Conservation (phyloP, 2,329 filamentous ascomycete species). For the Epichloe glyceriae region DNA sequence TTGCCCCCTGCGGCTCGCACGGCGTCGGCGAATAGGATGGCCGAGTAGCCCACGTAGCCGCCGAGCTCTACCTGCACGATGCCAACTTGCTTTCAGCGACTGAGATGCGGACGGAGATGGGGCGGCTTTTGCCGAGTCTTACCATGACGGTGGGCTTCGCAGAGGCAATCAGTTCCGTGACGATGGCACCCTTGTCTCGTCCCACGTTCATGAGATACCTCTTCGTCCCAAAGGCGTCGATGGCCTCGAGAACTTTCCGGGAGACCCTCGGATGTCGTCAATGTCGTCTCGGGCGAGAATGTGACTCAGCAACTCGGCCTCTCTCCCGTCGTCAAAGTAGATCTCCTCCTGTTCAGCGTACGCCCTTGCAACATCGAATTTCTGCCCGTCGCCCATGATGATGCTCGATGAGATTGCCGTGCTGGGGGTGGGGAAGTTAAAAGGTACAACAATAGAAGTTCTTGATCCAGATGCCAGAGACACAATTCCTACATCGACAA, state of each 20-base stretch:
- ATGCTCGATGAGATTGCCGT: too few species aligned
- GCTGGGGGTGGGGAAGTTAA: too few species aligned
- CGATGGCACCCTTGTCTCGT: slow-evolving; percentile 58
- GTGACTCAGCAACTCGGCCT: slow-evolving; percentile 59
- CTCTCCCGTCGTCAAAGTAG: slow-evolving; percentile 56
- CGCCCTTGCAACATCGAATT: slow-evolving; percentile 25
- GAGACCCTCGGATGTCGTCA: slow-evolving; percentile 50
- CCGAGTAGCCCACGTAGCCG: slow-evolving; percentile 72
- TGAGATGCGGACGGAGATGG: neutral
- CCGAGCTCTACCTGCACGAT: slow-evolving; percentile 52
- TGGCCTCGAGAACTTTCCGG: slow-evolving; percentile 51
- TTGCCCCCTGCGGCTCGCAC: slow-evolving; percentile 50
- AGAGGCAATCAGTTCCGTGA: slow-evolving; percentile 54
- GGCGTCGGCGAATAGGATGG: slow-evolving; percentile 59
- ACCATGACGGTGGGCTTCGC: slow-evolving; percentile 53
- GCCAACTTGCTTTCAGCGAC: neutral
- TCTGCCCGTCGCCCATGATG: neutral
- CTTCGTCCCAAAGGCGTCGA: slow-evolving; percentile 47
- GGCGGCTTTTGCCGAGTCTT: neutral
- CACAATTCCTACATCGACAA: too few species aligned
- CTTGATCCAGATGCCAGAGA: too few species aligned
- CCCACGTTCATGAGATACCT: slow-evolving; percentile 69
- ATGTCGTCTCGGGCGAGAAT: slow-evolving; percentile 50
- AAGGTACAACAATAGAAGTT: too few species aligned
- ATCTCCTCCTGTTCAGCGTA: slow-evolving; percentile 29